Percentiles rank a stretch among this genome's conserved stretches.
Conservation (phyloP, 1,139 yeast genomes). For the Saccharomyces hybrid region DNA sequence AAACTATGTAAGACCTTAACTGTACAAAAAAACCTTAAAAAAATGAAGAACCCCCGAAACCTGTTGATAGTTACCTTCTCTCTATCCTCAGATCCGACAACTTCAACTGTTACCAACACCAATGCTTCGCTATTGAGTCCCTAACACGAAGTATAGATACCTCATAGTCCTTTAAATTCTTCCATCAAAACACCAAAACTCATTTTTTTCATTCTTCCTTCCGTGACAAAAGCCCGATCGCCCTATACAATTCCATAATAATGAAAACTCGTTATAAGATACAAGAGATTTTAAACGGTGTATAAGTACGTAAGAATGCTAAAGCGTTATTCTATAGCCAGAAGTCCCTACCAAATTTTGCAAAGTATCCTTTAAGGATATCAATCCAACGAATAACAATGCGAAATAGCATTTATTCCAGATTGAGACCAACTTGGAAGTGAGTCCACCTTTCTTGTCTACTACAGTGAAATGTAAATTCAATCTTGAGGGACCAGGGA, state of each 20-base stretch:
- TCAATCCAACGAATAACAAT: constrained; percentile 15
- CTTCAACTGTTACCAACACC: neutral
- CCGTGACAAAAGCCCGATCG: constrained; percentile 1
- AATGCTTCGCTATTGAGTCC: neutral
- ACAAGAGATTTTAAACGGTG: neutral
- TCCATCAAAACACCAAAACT: neutral
- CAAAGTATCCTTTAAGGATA: constrained; percentile 12
- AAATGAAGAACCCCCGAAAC: neutral
- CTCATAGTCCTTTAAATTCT: neutral
- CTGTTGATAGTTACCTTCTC: neutral
- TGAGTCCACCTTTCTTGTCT: constrained; percentile 3
- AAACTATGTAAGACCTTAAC: neutral
- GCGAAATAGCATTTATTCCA: constrained; percentile 23
- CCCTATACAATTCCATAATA: neutral
- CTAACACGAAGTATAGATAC: neutral
- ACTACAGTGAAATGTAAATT: constrained; percentile 14
- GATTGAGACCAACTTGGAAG: constrained; percentile 9
- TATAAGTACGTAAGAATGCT: neutral
- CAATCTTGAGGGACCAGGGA: constrained; percentile 42
- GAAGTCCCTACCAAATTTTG: neutral
- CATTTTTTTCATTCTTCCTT: neutral
- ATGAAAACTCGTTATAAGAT: neutral
- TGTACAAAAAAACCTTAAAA: neutral
- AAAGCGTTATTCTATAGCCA: neutral
- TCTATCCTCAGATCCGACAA: neutral